Base-by-base conservation (phyloP, 768 basidiomycete genomes). In the Postia placenta region DNA sequence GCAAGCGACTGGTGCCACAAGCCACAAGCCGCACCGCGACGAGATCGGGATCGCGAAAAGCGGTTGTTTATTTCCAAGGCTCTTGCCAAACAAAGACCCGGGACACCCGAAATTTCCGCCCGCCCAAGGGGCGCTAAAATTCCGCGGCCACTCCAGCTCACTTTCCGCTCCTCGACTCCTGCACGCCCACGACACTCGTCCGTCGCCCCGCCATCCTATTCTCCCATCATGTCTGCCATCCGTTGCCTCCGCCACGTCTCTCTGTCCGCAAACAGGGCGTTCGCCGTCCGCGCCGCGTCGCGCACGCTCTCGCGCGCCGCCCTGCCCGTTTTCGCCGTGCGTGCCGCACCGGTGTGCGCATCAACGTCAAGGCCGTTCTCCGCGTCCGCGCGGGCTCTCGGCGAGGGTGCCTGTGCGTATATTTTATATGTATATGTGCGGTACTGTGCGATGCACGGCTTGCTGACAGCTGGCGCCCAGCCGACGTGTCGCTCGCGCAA, bases 401-500 rank as follows among this genome's bases (percentile, higher is more conserved):
- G 73, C 5, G 68, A 71, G 42, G 75, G 77, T 56, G 58, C 73
- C 5, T 58, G 76, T 76, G 54, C 60, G 73, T 67, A n/a, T n/a
- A n/a, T n/a, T n/a, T n/a, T n/a, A n/a, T n/a, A n/a, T n/a, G n/a
- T n/a, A n/a, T 11, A 15, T 22, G 23, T 20, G 45, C 19, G 27
- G 38, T 26, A 25, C 43, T 35, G 23, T 35, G 17, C 25, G 24
- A 12, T 14, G 35, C 37, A 42, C 17, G 24, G 39, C 17, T 39
- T 23, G 30, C 19, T 43, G 48, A 49, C 38, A 33, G 4, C n/a
- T n/a, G n/a, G 22, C 5, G 25, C 14, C 20, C 56, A 89, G 90
- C 83, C 50, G 90, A 94, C 63, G 71, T 87, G 26, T 65, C 79
- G 19, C 79, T 98, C 37, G 72, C 81, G 9, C 76, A 85, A 61